Conservation (phyloP, 2,329 filamentous ascomycete species). For the Trichoderma hamatum region DNA sequence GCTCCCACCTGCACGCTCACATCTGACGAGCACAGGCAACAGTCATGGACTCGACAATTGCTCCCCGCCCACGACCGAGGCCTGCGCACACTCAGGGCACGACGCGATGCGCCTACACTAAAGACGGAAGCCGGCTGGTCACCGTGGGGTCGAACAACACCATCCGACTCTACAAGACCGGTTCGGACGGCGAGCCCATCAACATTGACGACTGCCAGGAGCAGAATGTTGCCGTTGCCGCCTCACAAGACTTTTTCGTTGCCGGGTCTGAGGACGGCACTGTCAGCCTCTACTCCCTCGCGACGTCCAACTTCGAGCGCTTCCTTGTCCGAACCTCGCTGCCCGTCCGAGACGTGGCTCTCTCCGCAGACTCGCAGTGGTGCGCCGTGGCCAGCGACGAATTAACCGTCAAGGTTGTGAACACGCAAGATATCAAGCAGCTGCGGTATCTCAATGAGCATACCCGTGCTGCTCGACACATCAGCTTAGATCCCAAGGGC, state of each 20-base stretch:
- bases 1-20: background rate
- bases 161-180: constrained; percentile 88
- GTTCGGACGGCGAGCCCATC: constrained; percentile 86
- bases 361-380: constrained; percentile 83
- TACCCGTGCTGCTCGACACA: constrained; percentile 82
- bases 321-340: constrained; percentile 83
- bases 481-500: constrained; percentile 83
- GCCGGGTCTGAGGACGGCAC: constrained; percentile 92
- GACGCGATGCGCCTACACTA: constrained; percentile 87
- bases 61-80: constrained; percentile 59
- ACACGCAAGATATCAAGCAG: constrained; percentile 73
- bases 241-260: constrained; percentile 80
- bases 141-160: constrained; percentile 94
- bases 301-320: constrained; percentile 72
- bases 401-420: constrained; percentile 85
- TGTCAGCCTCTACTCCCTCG: constrained; percentile 90
- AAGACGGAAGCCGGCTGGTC: constrained; percentile 81
- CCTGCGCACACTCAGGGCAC: constrained; percentile 82
- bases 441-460: constrained; percentile 83
- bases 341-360: constrained; percentile 80
- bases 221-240: constrained; percentile 77
- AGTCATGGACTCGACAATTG: constrained; percentile 41
- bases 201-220: constrained; percentile 92
- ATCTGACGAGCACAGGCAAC: background rate
- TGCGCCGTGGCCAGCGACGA: constrained; percentile 97